phyloP scores from a whole-genome alignment of 1,139 yeast species.

The Taiozyma sp. region DNA sequence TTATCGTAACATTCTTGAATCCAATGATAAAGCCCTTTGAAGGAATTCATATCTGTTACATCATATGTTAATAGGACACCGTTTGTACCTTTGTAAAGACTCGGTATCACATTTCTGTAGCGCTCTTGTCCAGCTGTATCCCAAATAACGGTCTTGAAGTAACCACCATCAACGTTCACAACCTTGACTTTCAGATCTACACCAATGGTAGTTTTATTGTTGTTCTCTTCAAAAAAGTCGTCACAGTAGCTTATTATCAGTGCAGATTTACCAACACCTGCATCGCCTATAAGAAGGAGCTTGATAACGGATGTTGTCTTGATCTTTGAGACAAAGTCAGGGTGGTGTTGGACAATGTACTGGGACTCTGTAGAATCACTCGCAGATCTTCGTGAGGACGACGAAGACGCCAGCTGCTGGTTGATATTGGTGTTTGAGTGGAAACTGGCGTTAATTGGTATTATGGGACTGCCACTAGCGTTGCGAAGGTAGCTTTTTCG shows the following conservation, averaged over 20 bases:
- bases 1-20: slow-evolving; percentile 34
- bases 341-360: slow-evolving; percentile 15
- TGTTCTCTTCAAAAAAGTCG: slow-evolving; percentile 26
- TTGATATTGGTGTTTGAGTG: slow-evolving; percentile 18
- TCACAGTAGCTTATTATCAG: slow-evolving; percentile 36
- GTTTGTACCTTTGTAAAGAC: slow-evolving; percentile 57
- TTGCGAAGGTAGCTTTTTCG: slow-evolving; percentile 20
- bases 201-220: slow-evolving; percentile 47
- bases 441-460: slow-evolving; percentile 21
- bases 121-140: slow-evolving; percentile 67
- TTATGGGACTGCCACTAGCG: slow-evolving; percentile 22
- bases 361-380: slow-evolving; percentile 11
- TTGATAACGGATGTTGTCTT: slow-evolving; percentile 29
- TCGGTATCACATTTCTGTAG: slow-evolving; percentile 52
- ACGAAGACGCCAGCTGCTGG: slow-evolving; percentile 12
- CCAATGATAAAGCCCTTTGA: slow-evolving; percentile 45
- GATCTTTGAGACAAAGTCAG: slow-evolving; percentile 9
- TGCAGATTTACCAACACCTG: slow-evolving; percentile 41
- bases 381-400: slow-evolving; percentile 9
- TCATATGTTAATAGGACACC: slow-evolving; percentile 63
- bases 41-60: slow-evolving; percentile 49
- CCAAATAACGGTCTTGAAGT: slow-evolving; percentile 47
- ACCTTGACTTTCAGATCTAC: slow-evolving; percentile 60
- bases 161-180: slow-evolving; percentile 57
- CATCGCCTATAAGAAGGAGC: slow-evolving; percentile 34